Base-by-base conservation (phyloP, 352 stramenopile genomes). In the Detonula confervacea region DNA sequence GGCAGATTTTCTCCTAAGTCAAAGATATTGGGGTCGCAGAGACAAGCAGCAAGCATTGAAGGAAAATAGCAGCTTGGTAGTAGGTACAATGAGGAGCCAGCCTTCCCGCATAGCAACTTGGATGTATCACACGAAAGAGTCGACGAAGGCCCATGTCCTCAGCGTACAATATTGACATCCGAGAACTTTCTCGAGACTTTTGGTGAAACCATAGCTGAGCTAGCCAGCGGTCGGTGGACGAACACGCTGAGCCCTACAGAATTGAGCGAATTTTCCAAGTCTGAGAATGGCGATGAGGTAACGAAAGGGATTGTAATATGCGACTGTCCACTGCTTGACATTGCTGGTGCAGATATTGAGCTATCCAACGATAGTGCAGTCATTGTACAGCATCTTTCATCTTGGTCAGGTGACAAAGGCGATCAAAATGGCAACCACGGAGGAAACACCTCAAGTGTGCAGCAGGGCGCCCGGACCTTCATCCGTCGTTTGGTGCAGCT, bases 121-220 rank as follows among this genome's bases (percentile, higher is more conserved):
- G 2, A 57, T 30, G 12, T 6, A 57, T 12, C 5, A 20, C 30
- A 8, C 12, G 9, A 62, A 18, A 62, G 6, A 62, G 3, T 7
- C 9, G 24, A 20, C 42, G 37, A 67, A 44, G 22, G 30, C 4
- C 6, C 18, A 5, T 8, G 25, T 49, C 37, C 47, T 33, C 60
- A 68, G 33, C 54, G 86, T 22, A 71, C 30, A 71, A 24, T 90
- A 11, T 72, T 92, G 9, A 87, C 83, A 33, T 84, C 81, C n/a
- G 87, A 92, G 57, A 63, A 2, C 20, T 92, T 92, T 39, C 46
- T 92, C 7, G 84, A 92, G 64, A 65, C 47, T 1, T 89, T 68
- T 69, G 74, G 79, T 7, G 69, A 87, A 70, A 22, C 73, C 12
- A 61, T 88, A 68, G 63, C 65, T 14, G 69, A 83, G 16, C 46